Conservation (phyloP, 768 basidiomycete species). For the Sutorius australiensis region DNA sequence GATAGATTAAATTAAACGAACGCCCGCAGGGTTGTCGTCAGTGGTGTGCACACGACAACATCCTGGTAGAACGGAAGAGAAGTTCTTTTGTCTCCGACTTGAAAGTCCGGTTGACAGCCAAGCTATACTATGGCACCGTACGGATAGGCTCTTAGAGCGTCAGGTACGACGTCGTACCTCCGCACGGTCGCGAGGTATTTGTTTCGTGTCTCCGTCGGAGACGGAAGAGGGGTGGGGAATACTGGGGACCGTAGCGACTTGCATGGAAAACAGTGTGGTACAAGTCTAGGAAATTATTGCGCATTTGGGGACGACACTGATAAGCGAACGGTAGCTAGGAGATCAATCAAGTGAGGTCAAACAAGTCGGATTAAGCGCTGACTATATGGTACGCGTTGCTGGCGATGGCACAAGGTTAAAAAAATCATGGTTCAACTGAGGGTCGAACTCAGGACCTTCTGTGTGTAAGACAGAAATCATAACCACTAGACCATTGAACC, state of each 20-base stretch:
- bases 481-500: slow-evolving; percentile 61
- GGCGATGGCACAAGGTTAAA: neutral
- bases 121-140: no score
- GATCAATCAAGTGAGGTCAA: neutral
- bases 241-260: neutral
- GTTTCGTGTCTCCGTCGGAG: neutral
- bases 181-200: neutral
- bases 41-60: neutral
- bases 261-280: neutral
- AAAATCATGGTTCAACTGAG: slow-evolving; percentile 44
- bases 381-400: no score
- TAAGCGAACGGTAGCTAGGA: neutral
- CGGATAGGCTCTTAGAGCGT: neutral
- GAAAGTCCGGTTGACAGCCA: neutral
- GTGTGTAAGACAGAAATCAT: slow-evolving; percentile 53
- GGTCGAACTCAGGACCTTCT: slow-evolving; percentile 40
- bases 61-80: neutral
- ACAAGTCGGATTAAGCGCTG: no score
- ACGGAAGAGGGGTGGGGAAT: neutral
- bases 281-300: neutral
- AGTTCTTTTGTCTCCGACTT: neutral
- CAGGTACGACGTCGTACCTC: neutral
- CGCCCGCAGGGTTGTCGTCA: neutral
- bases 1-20: neutral
- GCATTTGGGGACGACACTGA: neutral